Evolutionary conservation across 192 early-diverging fungal genomes (phyloP).

Genomic region (Backusella luteola): DNA sequence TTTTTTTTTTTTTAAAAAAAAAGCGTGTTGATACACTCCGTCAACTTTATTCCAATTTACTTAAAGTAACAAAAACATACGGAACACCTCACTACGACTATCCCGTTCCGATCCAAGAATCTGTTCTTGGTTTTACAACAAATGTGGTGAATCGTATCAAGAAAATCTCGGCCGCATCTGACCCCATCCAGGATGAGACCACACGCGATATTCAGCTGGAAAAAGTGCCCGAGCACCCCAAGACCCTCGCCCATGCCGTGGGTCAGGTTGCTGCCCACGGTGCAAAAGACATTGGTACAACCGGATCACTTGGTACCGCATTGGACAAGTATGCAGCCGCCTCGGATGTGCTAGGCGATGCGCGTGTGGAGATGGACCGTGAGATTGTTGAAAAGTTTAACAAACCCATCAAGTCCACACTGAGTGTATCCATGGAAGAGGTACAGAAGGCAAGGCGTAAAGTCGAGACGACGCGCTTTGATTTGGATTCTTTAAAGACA

Average conservation of each 20-base stretch:
- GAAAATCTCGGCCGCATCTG: slow-evolving; percentile 42
- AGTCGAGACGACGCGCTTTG: slow-evolving; percentile 71
- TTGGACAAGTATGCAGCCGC: slow-evolving; percentile 80
- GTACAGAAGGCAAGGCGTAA: slow-evolving; percentile 84
- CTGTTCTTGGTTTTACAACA: slow-evolving; percentile 65
- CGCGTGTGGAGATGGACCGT: slow-evolving; percentile 69
- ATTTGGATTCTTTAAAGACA: slow-evolving; percentile 79
- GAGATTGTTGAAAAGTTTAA: slow-evolving; percentile 68
- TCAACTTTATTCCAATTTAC: slow-evolving; percentile 60
- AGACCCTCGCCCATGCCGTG: not conserved
- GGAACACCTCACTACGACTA: slow-evolving; percentile 69
- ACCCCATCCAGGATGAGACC: slow-evolving; percentile 36
- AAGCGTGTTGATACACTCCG: slow-evolving; percentile 75
- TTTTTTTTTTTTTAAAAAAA: not conserved
- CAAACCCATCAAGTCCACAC: slow-evolving; percentile 60
- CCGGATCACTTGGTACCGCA: slow-evolving; percentile 82
- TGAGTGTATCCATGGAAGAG: slow-evolving; percentile 67
- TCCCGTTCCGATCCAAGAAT: slow-evolving; percentile 60
- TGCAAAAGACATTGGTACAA: slow-evolving; percentile 41
- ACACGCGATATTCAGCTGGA: slow-evolving; percentile 29
- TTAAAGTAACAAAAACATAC: slow-evolving; percentile 70
- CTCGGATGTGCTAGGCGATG: slow-evolving; percentile 79
- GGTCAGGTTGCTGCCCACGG: slow-evolving; percentile 10
- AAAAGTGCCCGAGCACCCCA: slow-evolving; percentile 13
- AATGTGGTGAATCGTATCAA: slow-evolving; percentile 61